phyloP scores from a whole-genome alignment of 2,329 filamentous ascomycete genomes.

The Phialophora expanda region DNA sequence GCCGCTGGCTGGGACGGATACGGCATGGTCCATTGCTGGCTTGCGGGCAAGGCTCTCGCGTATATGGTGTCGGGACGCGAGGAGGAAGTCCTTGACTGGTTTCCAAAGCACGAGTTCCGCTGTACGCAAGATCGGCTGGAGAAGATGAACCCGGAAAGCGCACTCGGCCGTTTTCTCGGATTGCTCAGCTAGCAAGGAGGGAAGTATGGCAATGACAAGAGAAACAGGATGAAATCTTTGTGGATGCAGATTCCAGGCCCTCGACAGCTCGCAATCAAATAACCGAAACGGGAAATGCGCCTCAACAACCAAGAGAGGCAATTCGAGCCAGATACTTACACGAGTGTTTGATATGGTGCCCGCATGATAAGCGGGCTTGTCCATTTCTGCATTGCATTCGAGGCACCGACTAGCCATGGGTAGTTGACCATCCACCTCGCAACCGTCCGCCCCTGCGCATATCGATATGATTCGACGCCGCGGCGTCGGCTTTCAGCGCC shows the following conservation, averaged over 20 bases:
- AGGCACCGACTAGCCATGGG: neutral
- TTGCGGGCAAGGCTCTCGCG: conserved; percentile 41
- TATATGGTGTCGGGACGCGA: conserved; percentile 35
- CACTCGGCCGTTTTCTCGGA: conserved; percentile 29
- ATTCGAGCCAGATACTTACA: neutral
- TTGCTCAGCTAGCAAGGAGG: neutral
- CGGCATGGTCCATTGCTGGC: conserved; percentile 44
- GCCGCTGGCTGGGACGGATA: conserved; percentile 43
- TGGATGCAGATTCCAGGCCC: neutral
- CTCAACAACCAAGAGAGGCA: conserved; percentile 10
- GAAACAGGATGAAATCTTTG: neutral
- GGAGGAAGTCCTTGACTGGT: conserved; percentile 28
- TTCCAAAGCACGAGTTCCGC: conserved; percentile 31
- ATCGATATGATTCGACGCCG: conserved; percentile 12
- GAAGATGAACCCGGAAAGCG: conserved; percentile 26
- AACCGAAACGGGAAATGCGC: neutral
- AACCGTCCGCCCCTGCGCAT: conserved; percentile 7
- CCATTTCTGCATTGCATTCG: neutral
- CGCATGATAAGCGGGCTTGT: conserved; percentile 1
- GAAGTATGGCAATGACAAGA: neutral
- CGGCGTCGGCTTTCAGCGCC: conserved; percentile 13
- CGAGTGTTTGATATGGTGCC: neutral
- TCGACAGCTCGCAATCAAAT: neutral
- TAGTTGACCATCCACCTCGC: neutral
- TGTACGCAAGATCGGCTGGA: conserved; percentile 29